phyloP scores from a whole-genome alignment of 2,329 filamentous ascomycete species.

The Fusarium musae region DNA sequence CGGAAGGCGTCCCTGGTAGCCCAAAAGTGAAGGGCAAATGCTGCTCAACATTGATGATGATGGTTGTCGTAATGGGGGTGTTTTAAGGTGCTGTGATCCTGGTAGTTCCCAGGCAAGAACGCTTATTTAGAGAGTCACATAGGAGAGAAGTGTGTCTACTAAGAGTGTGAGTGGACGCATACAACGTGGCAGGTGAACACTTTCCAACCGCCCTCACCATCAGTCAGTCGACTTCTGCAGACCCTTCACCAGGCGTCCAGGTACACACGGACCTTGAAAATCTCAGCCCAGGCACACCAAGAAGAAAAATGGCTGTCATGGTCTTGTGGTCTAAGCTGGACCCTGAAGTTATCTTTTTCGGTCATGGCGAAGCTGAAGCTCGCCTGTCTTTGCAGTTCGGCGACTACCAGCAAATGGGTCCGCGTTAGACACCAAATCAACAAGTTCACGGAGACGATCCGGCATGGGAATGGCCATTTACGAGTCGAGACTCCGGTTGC shows the following conservation, averaged over 20 bases:
- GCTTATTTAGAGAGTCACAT: not conserved
- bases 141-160: conserved; percentile 2
- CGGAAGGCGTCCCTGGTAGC: conserved; percentile 37
- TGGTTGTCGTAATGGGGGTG: conserved; percentile 15
- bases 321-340: conserved; percentile 23
- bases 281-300: not conserved
- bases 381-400: not conserved
- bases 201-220: not conserved
- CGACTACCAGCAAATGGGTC: conserved; percentile 7
- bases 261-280: conserved; percentile 24
- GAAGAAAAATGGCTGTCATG: conserved; percentile 6
- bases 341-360: conserved; percentile 29
- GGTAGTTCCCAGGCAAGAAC: not conserved
- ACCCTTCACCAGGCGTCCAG: conserved; percentile 2
- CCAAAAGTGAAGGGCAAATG: conserved; percentile 20
- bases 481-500: conserved; percentile 8
- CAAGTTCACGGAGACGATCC: conserved; percentile 13
- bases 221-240: conserved; percentile 5
- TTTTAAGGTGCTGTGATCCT: not conserved
- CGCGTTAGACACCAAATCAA: conserved; percentile 9
- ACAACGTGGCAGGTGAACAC: conserved; percentile 34
- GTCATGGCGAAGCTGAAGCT: conserved; percentile 11
- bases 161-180: conserved; percentile 18
- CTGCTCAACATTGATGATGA: conserved; percentile 32
- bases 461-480: conserved; percentile 11